Evolutionary conservation across 2,329 filamentous ascomycete species (phyloP), one percentile per base, ranked within the genome.

Genomic region (Drechslera avenae): DNA sequence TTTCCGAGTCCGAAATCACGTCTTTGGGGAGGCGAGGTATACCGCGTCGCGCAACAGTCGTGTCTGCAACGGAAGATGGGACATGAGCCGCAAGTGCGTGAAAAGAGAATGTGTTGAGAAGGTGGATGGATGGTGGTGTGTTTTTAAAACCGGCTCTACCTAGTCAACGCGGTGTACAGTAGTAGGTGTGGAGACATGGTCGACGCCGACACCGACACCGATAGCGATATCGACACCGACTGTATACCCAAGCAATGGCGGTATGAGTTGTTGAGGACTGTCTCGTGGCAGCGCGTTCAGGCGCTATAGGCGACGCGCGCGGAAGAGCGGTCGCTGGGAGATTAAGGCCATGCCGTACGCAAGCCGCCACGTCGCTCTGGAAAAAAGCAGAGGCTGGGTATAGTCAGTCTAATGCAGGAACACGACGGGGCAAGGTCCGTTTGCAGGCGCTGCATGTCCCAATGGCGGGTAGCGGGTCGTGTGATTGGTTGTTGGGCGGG

Each of bases 371-470:
- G 64, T 67, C 55, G 55, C 60, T 44, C 35, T 13, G 14, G 4
- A n/a, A 48, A 58, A 62, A 56, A 39, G 52, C 60, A 60, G 61
- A 63, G 64, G 64, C 58, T 67, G 64, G 64, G 50, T 36, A 30
- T 46, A 55, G 48, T 41, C 45, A 39, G 39, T 49, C 56, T 60
- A 61, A 57, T 60, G 62, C 62, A 65, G 63, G 62, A 62, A 65
- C 60, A 56, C 49, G 59, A 31, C 42, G 42, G 42, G 23, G 26
- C 13, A 17, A 21, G 33, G 34, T 26, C 32, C 33, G 17, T 14
- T 42, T 49, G 35, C 46, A 46, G 50, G 49, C 42, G 45, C 26
- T 13, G 44, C 47, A 50, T 40, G 34, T 39, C 48, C 57, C 54
- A 52, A 55, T 45, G 19, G 26, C 34, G 31, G 37, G 40, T 43